Conservation (phyloP, 495 filamentous ascomycete species). For the Hyaloscypha finlandica region DNA sequence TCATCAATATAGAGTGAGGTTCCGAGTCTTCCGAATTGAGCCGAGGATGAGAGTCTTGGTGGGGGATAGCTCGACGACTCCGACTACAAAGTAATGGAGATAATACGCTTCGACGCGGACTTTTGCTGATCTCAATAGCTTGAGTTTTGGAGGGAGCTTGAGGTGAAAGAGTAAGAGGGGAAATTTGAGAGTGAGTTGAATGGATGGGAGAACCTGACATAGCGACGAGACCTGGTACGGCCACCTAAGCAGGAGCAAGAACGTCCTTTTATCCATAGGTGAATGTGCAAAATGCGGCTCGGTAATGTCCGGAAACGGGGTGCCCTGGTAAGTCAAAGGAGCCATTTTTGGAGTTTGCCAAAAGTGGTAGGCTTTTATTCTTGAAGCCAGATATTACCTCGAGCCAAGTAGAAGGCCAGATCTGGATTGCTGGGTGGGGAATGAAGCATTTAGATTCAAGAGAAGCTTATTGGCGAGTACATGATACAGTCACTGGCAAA, state of each 20-base stretch:
- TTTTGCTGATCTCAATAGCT: background rate
- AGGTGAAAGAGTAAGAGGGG: background rate
- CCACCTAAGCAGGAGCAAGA: too few relatives aligned
- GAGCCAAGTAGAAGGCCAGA: too few relatives aligned
- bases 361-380: background rate
- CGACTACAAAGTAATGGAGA: background rate
- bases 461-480: too few relatives aligned
- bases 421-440: too few relatives aligned
- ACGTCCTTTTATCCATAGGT: too few relatives aligned
- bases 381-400: too few relatives aligned
- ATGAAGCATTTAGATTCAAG: too few relatives aligned
- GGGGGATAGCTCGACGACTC: background rate
- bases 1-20: slow-evolving; percentile 3
- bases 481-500: too few relatives aligned
- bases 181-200: too few relatives aligned
- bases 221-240: too few relatives aligned
- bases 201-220: too few relatives aligned
- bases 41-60: background rate
- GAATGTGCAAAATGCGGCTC: too few relatives aligned
- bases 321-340: background rate
- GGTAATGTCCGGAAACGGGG: background rate
- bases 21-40: background rate
- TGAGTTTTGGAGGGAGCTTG: background rate
- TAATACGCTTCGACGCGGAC: background rate
- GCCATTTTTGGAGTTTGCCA: background rate